Conservation (phyloP, 2,329 filamentous ascomycete genomes). For the Helotiales sp. region DNA sequence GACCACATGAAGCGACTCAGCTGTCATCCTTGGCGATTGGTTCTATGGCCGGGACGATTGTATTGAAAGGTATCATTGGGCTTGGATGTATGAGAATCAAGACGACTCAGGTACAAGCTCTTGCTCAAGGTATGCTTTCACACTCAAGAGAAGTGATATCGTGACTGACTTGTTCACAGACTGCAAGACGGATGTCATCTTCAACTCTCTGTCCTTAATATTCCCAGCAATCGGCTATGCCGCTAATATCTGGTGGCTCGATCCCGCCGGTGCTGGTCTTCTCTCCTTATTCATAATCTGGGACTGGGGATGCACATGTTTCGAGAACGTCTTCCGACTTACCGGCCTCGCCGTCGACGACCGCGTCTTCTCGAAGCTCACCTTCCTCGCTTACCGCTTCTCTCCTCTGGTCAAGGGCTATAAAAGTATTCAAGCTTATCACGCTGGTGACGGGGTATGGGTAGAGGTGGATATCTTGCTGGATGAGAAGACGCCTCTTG, state of each 20-base stretch:
- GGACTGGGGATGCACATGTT: conserved; percentile 62
- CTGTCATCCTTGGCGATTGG: conserved; percentile 53
- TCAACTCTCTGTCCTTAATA: conserved; percentile 59
- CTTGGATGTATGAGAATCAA: conserved; percentile 56
- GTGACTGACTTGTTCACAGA: conserved; percentile 36
- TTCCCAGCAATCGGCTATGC: conserved; percentile 60
- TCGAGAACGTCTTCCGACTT: conserved; percentile 56
- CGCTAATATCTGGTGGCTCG: conserved; percentile 62
- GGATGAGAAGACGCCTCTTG: conserved; percentile 49
- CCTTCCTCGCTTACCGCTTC: conserved; percentile 56
- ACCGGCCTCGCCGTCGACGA: conserved; percentile 54
- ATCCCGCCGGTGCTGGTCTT: conserved; percentile 56
- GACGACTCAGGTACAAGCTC: conserved; percentile 59
- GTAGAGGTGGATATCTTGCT: conserved; percentile 59
- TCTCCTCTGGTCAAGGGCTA: conserved; percentile 49
- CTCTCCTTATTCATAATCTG: conserved; percentile 66
- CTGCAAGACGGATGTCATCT: conserved; percentile 62
- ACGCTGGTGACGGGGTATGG: conserved; percentile 60
- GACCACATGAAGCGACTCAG: conserved; percentile 42
- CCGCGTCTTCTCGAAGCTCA: conserved; percentile 50
- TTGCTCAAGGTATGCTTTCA: conserved; percentile 45
- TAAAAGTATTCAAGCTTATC: conserved; percentile 54
- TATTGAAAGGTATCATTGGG: conserved; percentile 58
- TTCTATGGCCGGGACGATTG: conserved; percentile 54
- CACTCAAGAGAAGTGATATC: background rate